Evolutionary conservation across 164 flowering plant species (phyloP).

Genomic region (Vitis rotundifolia): DNA sequence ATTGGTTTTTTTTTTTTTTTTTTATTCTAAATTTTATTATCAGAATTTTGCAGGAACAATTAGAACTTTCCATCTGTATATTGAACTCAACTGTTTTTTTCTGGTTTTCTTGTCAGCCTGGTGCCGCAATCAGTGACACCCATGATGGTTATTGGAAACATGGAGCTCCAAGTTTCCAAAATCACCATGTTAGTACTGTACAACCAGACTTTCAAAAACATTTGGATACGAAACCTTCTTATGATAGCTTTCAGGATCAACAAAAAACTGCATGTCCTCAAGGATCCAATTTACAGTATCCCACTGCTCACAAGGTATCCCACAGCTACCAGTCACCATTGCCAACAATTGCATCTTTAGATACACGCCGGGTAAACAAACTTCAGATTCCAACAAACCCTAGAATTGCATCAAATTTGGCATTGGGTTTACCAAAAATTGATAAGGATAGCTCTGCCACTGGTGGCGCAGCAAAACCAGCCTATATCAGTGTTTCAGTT

Average conservation of each 20-base stretch:
- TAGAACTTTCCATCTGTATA: background rate
- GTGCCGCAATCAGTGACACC: conserved; percentile 38
- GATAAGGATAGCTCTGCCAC: conserved; percentile 55
- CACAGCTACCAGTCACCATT: conserved; percentile 50
- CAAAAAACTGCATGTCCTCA: conserved; percentile 45
- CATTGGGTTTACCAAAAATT: conserved; percentile 47
- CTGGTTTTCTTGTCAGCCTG: conserved; percentile 49
- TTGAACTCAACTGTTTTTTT: conserved; percentile 15
- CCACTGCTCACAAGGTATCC: conserved; percentile 49
- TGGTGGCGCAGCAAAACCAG: conserved; percentile 61
- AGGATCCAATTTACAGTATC: conserved; percentile 41
- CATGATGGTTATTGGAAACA: conserved; percentile 68
- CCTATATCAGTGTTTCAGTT: conserved; percentile 72
- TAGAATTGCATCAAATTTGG: conserved; percentile 81
- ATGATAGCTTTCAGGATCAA: conserved; percentile 52
- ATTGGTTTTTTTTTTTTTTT: background rate
- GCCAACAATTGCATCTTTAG: conserved; percentile 56
- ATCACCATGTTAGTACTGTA: conserved; percentile 34
- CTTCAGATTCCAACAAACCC: conserved; percentile 94
- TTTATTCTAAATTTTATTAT: background rate
- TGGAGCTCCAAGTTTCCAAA: conserved; percentile 53
- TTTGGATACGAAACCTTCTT: conserved; percentile 46
- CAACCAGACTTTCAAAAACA: conserved; percentile 51
- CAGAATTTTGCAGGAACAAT: background rate
- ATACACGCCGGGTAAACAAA: conserved; percentile 63